Conservation (phyloP, 1,284 basidiomycete genomes). For the Malassezia vespertilionis region DNA sequence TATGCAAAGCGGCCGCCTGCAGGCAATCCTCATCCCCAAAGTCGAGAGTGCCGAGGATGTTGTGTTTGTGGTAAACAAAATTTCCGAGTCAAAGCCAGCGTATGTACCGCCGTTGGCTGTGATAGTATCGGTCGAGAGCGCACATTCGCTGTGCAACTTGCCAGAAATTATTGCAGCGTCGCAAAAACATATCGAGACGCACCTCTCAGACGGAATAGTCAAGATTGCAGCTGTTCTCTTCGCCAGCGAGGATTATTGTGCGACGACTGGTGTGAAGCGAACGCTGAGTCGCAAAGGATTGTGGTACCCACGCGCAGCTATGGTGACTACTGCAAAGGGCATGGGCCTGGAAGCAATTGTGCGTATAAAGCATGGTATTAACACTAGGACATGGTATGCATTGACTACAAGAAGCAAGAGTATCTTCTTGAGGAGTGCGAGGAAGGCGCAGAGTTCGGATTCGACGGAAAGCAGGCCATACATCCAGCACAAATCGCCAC, state of each 20-base stretch:
- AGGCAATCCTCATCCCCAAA: conserved; percentile 40
- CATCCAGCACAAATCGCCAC: conserved; percentile 73
- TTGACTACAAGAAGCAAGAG: conserved; percentile 69
- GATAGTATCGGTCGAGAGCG: conserved; percentile 40
- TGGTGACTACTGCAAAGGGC: conserved; percentile 73
- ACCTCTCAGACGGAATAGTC: neutral
- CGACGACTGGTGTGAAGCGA: conserved; percentile 73
- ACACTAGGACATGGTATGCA: conserved; percentile 61
- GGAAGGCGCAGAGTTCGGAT: conserved; percentile 51
- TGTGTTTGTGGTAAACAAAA: conserved; percentile 13
- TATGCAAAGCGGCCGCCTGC: conserved; percentile 19
- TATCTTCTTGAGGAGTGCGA: conserved; percentile 64
- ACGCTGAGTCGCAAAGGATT: conserved; percentile 64
- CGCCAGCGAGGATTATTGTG: conserved; percentile 53
- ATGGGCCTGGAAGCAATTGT: conserved; percentile 71
- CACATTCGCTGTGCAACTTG: conserved; percentile 29
- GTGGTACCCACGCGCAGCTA: conserved; percentile 70
- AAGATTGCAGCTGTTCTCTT: conserved; percentile 35
- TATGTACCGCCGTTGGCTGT: conserved; percentile 24
- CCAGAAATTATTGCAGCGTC: conserved; percentile 34
- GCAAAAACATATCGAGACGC: conserved; percentile 25
- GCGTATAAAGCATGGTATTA: neutral
- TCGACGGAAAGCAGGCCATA: conserved; percentile 63
- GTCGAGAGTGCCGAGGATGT: conserved; percentile 37
- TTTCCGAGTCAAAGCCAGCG: conserved; percentile 8